Conservation (phyloP, 2,329 filamentous ascomycete species). For the Chaetomiaceae sp. region DNA sequence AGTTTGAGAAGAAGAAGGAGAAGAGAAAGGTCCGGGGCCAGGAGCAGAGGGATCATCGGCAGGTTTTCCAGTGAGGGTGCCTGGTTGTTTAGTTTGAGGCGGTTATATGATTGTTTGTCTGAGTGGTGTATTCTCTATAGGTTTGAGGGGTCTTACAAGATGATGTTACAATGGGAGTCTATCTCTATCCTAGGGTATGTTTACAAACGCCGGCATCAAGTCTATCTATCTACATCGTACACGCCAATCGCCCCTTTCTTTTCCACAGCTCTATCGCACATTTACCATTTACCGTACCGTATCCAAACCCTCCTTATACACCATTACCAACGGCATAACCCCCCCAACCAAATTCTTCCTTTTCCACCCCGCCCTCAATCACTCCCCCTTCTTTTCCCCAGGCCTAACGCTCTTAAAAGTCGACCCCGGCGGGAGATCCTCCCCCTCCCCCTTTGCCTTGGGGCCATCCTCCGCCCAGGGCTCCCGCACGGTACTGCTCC, state of each 20-base stretch:
- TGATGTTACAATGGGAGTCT: conserved; percentile 9
- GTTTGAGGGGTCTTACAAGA: not conserved
- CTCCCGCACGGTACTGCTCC: conserved; percentile 38
- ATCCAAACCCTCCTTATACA: no score
- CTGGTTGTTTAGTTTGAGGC: not conserved
- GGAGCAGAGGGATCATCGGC: conserved; percentile 67
- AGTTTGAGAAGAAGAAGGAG: conserved; percentile 78
- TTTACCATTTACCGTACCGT: not conserved
- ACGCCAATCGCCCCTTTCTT: no score
- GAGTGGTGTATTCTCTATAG: not conserved
- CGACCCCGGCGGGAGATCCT: conserved; percentile 27
- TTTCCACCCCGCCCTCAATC: not conserved
- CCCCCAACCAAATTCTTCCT: no score
- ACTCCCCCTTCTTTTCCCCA: conserved; percentile 8
- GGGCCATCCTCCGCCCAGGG: conserved; percentile 15
- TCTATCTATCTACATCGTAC: not conserved
- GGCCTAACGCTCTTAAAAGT: conserved; percentile 28
- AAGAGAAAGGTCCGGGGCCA: conserved; percentile 72
- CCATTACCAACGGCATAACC: no score
- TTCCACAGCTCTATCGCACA: not conserved
- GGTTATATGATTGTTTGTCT: not conserved
- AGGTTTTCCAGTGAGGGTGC: conserved; percentile 53
- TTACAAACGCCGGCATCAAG: conserved; percentile 13
- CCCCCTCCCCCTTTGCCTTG: conserved; percentile 1
- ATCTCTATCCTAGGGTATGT: conserved; percentile 11